Base-by-base conservation (phyloP, 768 basidiomycete species). In the Pulveroboletus sp. region DNA sequence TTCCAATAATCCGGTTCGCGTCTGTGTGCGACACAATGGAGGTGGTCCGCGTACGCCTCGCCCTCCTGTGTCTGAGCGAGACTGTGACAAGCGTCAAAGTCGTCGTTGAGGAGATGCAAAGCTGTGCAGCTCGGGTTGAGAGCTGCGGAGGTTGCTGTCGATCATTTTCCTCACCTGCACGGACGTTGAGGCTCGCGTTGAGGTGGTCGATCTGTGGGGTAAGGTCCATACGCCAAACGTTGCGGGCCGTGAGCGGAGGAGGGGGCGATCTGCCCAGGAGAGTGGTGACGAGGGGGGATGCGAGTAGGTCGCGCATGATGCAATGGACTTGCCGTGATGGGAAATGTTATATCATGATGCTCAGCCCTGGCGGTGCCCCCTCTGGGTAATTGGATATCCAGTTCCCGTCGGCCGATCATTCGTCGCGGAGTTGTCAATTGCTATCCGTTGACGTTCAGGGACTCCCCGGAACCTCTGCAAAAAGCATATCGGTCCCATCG, bases 1-100 rank as follows among this genome's bases (percentile, higher is more conserved):
- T 49, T 51, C 36, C 23, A n/a, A 23, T 62, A 59, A 24, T 64
- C 57, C 19, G 63, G 60, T 35, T 62, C 63, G 17, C 63, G 53
- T 42, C 57, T 55, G 37, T 64, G 59, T 22, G 51, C 53, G 27
- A 63, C 59, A 20, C 54, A 50, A 26, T 64, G 52, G 29, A 59
- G 31, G 38, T 63, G 60, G 29, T 63, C 57, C 30, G 54, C 27
- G 42, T 63, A 63, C 5, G 51, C 50, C 30, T 60, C 36, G 5
- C 62, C 59, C 31, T 58, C 59, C 9, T 44, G 56, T 19, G 59
- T 39, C 12, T 60, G 61, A 32, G 47, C 45, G 27, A 60, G 62
- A 20, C 41, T 47, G 26, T 63, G 60, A 19, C 51, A 60, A 11
- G 49, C 49, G 9, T 57, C 43, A 37, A 51, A 57, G 26, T 56